Conservation (phyloP, 768 basidiomycete species). For the Strobilomyces confusus region DNA sequence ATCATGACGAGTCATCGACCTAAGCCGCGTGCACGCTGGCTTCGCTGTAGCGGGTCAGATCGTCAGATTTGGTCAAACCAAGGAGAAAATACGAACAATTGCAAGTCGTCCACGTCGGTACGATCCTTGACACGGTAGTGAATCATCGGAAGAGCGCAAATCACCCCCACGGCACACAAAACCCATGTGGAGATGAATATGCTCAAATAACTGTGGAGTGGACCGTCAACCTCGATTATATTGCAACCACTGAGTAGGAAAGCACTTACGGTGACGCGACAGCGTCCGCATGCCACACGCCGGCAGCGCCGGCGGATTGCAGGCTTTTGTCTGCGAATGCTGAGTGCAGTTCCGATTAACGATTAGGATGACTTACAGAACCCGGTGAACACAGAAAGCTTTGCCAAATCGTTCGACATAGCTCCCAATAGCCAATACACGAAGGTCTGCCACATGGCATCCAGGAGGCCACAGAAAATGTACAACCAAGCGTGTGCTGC, state of each 20-base stretch:
- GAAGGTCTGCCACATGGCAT: conserved; percentile 83
- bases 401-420: conserved; percentile 79
- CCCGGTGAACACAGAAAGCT: conserved; percentile 76
- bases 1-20: neutral
- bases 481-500: conserved; percentile 56
- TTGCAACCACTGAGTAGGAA: neutral
- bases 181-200: conserved; percentile 73
- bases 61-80: neutral
- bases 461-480: conserved; percentile 70
- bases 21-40: neutral
- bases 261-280: conserved; percentile 53
- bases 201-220: conserved; percentile 51
- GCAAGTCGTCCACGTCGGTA: conserved; percentile 50
- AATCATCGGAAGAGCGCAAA: conserved; percentile 73
- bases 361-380: conserved; percentile 56
- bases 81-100: conserved; percentile 35
- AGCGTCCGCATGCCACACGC: conserved; percentile 68
- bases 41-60: conserved; percentile 10
- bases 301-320: conserved; percentile 74
- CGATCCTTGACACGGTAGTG: conserved; percentile 63
- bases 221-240: neutral
- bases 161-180: conserved; percentile 59
- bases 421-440: conserved; percentile 83
- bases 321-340: conserved; percentile 58
- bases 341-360: neutral